Conservation (phyloP, 768 basidiomycete species). For the Botryobasidium botryosum region DNA sequence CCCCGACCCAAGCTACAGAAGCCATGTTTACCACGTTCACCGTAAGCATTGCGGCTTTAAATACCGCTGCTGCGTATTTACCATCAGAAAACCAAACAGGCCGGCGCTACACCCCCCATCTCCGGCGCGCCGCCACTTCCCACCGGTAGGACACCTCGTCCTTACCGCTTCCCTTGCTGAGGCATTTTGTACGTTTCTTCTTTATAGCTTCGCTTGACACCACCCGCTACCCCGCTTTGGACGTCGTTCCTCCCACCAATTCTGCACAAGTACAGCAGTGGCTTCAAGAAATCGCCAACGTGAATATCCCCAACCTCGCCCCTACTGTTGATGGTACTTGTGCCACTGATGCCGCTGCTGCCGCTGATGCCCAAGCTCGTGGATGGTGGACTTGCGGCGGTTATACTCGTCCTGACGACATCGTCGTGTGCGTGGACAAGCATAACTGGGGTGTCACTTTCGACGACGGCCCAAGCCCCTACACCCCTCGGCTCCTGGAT, state of each 20-base stretch:
- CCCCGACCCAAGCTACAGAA: conserved; percentile 35
- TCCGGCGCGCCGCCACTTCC: conserved; percentile 53
- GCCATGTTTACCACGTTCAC: conserved; percentile 35
- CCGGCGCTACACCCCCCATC: conserved; percentile 46
- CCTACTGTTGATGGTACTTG: conserved; percentile 60
- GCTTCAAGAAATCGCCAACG: conserved; percentile 41
- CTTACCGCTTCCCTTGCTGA: conserved; percentile 1
- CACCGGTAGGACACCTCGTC: conserved; percentile 13
- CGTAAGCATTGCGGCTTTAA: no score
- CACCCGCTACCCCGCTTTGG: conserved; percentile 10
- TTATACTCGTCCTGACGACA: conserved; percentile 40
- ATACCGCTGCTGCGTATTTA: no score
- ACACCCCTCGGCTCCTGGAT: conserved; percentile 57
- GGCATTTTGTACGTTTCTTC: background rate
- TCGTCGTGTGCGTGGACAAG: conserved; percentile 49
- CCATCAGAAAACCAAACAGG: no score
- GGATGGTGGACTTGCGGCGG: conserved; percentile 87
- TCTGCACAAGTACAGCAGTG: conserved; percentile 16
- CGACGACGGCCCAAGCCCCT: conserved; percentile 75
- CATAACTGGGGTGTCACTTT: conserved; percentile 66
- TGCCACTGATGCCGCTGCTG: conserved; percentile 30
- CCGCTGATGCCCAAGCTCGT: conserved; percentile 30
- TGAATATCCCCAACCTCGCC: conserved; percentile 44
- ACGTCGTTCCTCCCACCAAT: conserved; percentile 15
- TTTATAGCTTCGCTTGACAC: conserved; percentile 6